Percentiles rank a stretch among this genome's conserved stretches.
Conservation (phyloP, 768 basidiomycete genomes). For the Tulasnella calospora region DNA sequence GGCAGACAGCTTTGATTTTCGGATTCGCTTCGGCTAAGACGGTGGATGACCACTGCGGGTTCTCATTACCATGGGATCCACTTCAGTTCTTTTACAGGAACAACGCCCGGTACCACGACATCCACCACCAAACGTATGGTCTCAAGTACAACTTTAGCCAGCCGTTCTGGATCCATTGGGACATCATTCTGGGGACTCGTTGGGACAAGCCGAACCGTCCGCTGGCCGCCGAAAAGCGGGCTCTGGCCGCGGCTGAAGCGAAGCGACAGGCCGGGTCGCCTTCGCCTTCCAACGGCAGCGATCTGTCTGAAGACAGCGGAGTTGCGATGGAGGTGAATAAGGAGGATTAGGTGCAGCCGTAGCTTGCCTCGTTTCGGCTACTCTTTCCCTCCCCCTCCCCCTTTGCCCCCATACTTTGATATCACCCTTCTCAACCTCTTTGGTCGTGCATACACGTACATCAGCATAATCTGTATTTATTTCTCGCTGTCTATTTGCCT, state of each 20-base stretch:
- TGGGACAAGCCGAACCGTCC: constrained; percentile 24
- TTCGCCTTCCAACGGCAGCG: not conserved
- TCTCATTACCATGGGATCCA: constrained; percentile 85
- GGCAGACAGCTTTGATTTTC: constrained; percentile 84
- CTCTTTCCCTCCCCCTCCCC: not conserved
- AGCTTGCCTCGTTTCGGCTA: not conserved
- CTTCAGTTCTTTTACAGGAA: constrained; percentile 79
- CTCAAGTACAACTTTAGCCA: constrained; percentile 96
- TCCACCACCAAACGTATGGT: constrained; percentile 71
- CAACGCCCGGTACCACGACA: constrained; percentile 96
- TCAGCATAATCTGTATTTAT: constrained; percentile 15
- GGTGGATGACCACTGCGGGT: constrained; percentile 94
- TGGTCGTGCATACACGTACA: not conserved
- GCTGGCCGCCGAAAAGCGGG: constrained; percentile 16
- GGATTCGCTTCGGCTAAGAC: constrained; percentile 82
- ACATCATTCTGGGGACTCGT: constrained; percentile 73
- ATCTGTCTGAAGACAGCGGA: constrained; percentile 12
- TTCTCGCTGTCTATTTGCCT: not conserved
- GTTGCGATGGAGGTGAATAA: constrained; percentile 18
- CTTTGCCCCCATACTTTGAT: too few relatives aligned
- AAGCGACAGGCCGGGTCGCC: constrained; percentile 1
- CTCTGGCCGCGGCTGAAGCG: not conserved
- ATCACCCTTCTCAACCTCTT: not conserved
- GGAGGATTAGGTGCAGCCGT: not conserved
- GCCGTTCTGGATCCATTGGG: constrained; percentile 96